Evolutionary conservation across 2,329 filamentous ascomycete species (phyloP).

Genomic region (Stemphylium beticola): DNA sequence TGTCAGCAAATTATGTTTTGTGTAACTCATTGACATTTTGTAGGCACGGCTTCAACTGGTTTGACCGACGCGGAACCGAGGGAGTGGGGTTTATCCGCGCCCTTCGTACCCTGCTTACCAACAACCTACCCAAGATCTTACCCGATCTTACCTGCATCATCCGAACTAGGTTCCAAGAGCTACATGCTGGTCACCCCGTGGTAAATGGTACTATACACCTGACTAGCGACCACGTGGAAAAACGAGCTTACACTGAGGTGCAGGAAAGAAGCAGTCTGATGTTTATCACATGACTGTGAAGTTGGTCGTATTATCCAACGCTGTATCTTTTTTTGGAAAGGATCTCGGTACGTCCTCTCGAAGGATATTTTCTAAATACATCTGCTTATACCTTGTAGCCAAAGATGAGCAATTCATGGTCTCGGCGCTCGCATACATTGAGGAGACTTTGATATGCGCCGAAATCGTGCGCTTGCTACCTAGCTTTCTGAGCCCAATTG

Average conservation of each 20-base stretch:
- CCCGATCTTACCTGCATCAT: conserved; percentile 21
- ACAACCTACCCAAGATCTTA: conserved; percentile 20
- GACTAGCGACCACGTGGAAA: neutral
- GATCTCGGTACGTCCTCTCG: conserved; percentile 11
- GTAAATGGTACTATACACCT: conserved; percentile 4
- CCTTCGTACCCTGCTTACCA: conserved; percentile 30
- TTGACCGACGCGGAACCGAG: conserved; percentile 33
- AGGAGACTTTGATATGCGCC: conserved; percentile 32
- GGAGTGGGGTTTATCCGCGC: conserved; percentile 32
- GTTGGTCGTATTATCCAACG: conserved; percentile 20
- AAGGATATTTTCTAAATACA: neutral
- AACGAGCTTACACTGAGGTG: neutral
- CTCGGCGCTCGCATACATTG: conserved; percentile 27
- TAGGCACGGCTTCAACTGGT: conserved; percentile 42
- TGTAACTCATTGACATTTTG: conserved; percentile 19
- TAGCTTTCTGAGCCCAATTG: conserved; percentile 16
- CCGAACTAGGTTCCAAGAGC: conserved; percentile 15
- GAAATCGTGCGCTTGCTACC: conserved; percentile 32
- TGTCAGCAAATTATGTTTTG: neutral
- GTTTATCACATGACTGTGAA: conserved; percentile 21
- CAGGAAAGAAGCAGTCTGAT: conserved; percentile 16
- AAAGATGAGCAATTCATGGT: conserved; percentile 33
- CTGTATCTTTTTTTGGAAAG: conserved; percentile 24
- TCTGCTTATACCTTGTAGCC: conserved; percentile 6
- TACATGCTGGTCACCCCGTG: conserved; percentile 10